Base-by-base conservation (phyloP, 2,329 filamentous ascomycete genomes). In the Calonectria honghensis region DNA sequence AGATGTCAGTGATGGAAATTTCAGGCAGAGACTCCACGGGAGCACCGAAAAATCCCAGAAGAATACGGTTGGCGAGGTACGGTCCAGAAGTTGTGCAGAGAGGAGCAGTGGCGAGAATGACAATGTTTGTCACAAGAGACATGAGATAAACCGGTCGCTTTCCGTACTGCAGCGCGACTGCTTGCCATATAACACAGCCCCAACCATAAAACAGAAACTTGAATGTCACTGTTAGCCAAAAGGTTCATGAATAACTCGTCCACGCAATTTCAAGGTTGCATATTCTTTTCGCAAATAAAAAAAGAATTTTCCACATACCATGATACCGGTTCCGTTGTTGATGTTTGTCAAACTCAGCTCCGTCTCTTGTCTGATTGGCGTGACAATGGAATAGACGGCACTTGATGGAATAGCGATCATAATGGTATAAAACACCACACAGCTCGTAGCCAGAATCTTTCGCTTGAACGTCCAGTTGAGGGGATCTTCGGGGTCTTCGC, bases 151-250 rank as follows among this genome's bases (percentile, higher is more conserved):
- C 80, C 11, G 78, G 78, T 2, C 82, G 78, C 68, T 82, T 82
- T 35, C 83, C 83, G 64, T 83, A 84, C 27, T 82, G 79, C 10
- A 82, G 76, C 9, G 82, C 83, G 14, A 84, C 63, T 2, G 83
- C 75, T 61, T 84, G 82, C 82, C 82, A 84, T 59, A 84, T 68
- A 7, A 85, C 39, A 63, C 81, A 83, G 4, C 81, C 83, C 83
- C 83, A 85, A 9, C 83, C 83, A 20, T 79, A 80, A 69, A 83
- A 81, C 10, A 84, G 78, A 32, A 85, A 85, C 77, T 52, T n/a
- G 32, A 35, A 35, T 0, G 13, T 3, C 11, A 18, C 27, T 37
- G 45, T 63, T 24, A 64, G 68, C 10, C 29, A n/a, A n/a, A 6
- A 9, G 10, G 10, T 16, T 16, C 27, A 35, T 16, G 29, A 64